Percentiles rank a stretch among this genome's conserved stretches.
Conservation (phyloP, 345 rosid species). For the Anastatica hierochuntica region DNA sequence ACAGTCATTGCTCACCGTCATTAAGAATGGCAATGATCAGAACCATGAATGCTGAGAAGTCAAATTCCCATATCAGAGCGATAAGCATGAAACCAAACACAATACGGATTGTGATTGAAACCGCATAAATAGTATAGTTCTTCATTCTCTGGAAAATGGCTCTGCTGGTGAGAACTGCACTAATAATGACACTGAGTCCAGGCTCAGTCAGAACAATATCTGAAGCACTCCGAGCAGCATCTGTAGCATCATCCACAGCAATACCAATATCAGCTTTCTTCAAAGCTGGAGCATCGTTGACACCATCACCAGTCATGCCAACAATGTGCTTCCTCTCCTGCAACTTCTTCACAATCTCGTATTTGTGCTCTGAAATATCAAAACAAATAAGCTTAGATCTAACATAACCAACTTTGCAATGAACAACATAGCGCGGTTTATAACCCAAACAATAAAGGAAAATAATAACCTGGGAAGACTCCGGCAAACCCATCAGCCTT, state of each 20-base stretch:
- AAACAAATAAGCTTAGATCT: constrained; percentile 5
- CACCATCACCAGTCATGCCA: constrained; percentile 99
- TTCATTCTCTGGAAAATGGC: constrained; percentile 99
- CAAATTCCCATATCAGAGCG: constrained; percentile 78
- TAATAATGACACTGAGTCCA: constrained; percentile 85
- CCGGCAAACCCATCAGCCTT: constrained; percentile 99
- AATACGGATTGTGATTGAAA: constrained; percentile 81
- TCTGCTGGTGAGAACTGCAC: constrained; percentile 94
- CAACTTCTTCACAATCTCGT: constrained; percentile 86
- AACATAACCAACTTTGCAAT: not conserved
- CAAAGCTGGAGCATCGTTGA: constrained; percentile 94
- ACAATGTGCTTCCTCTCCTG: constrained; percentile 94
- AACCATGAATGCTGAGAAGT: constrained; percentile 96
- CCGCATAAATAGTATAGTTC: constrained; percentile 91
- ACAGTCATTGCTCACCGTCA: constrained; percentile 63
- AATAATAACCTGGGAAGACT: constrained; percentile 70
- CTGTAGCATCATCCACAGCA: constrained; percentile 99
- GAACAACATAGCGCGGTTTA: not conserved
- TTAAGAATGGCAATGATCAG: constrained; percentile 86
- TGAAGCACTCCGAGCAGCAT: constrained; percentile 94
- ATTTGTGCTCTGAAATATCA: constrained; percentile 64
- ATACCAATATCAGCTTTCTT: constrained; percentile 97
- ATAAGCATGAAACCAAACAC: constrained; percentile 91
- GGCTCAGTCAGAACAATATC: constrained; percentile 98
- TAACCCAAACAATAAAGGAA: not conserved